Evolutionary conservation across 495 filamentous ascomycete species (phyloP), one percentile per base, ranked within the genome.

Genomic region (Xylaria longipes): DNA sequence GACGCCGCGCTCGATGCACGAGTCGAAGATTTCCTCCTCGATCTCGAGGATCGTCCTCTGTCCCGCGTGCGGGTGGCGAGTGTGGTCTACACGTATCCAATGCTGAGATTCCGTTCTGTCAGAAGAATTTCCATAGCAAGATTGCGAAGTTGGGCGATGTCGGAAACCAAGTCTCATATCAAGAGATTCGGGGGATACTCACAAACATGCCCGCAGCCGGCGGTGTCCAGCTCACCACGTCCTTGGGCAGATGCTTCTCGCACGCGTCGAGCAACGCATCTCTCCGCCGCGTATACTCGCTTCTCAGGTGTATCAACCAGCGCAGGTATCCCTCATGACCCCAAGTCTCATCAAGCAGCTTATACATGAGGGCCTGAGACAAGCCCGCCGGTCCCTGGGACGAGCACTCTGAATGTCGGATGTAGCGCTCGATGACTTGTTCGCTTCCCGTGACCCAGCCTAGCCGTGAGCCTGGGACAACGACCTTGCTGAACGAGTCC

Each of bases 171-270:
- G 0, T 39, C 9, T 12, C 8, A 37, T 11, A 14, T 0, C 0
- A n/a, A 37, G 33, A 60, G 3, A 39, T 4, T 22, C 2, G 17
- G 17, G 31, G 20, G n/a, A 33, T 65, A 91, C 91, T 86, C 82
- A 94, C 92, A 87, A 99, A 99, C 96, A 99, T 99, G 77, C 96
- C 96, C n/a, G 96, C 95, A 45, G 87, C 85, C 3, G 96, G 95
- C 8, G 92, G 84, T 45, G 81, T 87, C 97, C 96, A 99, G 81
- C 89, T 91, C 15, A 93, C 92, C 54, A 99, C 83, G 58, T 93
- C 91, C 31, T 78, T 79, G 1, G 96, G 96, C 65, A 99, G 80
- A 70, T 91, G 87, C 74, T 87, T 87, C 82, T 97, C 94, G 73
- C 94, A 97, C 0, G 96, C 94, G 37, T 86, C 85, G n/a, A 97